Evolutionary conservation across 1,284 basidiomycete species (phyloP).

Genomic region (Microbotryum violaceum): DNA sequence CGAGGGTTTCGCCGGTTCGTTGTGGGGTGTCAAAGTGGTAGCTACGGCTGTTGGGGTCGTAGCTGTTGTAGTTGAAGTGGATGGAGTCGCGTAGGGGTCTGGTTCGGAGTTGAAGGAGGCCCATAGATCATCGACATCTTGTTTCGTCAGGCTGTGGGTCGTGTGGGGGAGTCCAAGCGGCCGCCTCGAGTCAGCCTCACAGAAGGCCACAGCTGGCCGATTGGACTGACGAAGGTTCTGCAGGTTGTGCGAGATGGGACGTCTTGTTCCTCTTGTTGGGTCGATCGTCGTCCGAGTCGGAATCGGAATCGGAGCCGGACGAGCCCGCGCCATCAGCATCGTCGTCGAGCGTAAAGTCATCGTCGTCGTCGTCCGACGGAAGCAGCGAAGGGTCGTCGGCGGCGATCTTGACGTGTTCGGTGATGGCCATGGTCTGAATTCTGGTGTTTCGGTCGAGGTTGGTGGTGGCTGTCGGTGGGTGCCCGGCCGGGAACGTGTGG

Average conservation of each 20-base stretch:
- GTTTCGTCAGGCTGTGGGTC: slow-evolving; percentile 21
- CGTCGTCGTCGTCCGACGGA: slow-evolving; percentile 24
- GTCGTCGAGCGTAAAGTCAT: slow-evolving; percentile 5
- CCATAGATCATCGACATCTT: slow-evolving; percentile 31
- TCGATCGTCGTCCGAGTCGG: slow-evolving; percentile 6
- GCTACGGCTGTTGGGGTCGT: not conserved
- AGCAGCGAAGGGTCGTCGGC: slow-evolving; percentile 17
- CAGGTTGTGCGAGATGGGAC: not conserved
- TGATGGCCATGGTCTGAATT: too few relatives aligned
- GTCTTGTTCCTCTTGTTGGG: not conserved
- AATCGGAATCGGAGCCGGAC: slow-evolving; percentile 9
- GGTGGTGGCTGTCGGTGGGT: too few relatives aligned
- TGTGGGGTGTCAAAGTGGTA: not conserved
- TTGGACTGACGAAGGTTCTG: slow-evolving; percentile 4
- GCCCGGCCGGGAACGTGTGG: too few relatives aligned
- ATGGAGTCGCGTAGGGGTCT: slow-evolving; percentile 8
- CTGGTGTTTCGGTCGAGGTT: too few relatives aligned
- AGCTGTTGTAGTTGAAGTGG: not conserved
- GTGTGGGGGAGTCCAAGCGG: too few relatives aligned
- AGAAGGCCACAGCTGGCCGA: not conserved
- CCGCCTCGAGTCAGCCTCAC: too few relatives aligned
- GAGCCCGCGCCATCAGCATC: not conserved
- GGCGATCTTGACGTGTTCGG: slow-evolving; percentile 1
- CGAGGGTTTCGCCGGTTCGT: slow-evolving; percentile 4
- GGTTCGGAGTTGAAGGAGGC: slow-evolving; percentile 29